phyloP scores from a whole-genome alignment of 2,329 filamentous ascomycete species.

The Pseudogymnoascus sp. region DNA sequence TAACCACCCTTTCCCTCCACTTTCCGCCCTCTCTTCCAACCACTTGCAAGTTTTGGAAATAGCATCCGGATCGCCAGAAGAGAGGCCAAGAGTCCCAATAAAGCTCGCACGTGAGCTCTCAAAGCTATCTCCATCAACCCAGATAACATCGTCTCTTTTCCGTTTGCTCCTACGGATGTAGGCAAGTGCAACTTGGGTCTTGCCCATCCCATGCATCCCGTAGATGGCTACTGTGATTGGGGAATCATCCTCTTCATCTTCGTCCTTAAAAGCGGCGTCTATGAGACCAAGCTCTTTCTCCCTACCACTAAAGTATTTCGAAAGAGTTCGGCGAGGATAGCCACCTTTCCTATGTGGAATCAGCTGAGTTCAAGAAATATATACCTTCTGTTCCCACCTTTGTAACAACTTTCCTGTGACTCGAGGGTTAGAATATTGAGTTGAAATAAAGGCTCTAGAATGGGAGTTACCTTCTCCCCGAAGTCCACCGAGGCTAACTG shows the following conservation, averaged over 20 bases:
- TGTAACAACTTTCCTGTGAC: neutral
- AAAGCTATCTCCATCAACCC: slow-evolving; percentile 16
- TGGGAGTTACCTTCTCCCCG: neutral
- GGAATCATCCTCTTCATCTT: slow-evolving; percentile 12
- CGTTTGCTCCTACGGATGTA: slow-evolving; percentile 24
- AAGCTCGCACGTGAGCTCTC: neutral
- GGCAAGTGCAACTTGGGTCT: slow-evolving; percentile 29
- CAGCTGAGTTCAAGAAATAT: neutral
- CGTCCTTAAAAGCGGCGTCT: neutral
- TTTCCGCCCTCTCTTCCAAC: neutral
- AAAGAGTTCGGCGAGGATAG: neutral
- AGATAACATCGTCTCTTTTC: slow-evolving; percentile 26
- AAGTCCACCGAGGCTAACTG: neutral
- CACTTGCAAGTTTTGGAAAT: neutral
- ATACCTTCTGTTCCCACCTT: neutral
- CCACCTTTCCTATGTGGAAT: neutral
- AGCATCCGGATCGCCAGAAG: neutral
- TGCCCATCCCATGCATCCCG: slow-evolving; percentile 26
- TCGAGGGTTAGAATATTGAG: neutral
- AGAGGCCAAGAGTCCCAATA: neutral
- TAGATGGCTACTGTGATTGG: slow-evolving; percentile 17
- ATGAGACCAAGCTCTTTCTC: neutral
- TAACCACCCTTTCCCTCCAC: neutral
- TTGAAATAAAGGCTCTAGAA: neutral
- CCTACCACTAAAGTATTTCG: neutral